Base-by-base conservation (phyloP, 2,329 filamentous ascomycete genomes). In the Colletotrichum tofieldiae region DNA sequence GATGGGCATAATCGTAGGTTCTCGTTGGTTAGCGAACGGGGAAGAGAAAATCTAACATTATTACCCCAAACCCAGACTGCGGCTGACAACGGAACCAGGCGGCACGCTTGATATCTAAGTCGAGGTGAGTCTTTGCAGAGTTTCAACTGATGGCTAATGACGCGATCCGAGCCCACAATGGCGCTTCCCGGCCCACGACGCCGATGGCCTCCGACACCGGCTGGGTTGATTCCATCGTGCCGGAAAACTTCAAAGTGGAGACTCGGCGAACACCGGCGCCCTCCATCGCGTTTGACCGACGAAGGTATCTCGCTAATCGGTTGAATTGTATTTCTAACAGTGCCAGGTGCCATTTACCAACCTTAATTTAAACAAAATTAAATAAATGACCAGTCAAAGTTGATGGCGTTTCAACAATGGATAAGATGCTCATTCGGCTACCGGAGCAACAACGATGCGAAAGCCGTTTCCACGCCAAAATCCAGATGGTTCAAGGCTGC, bases 391-490 rank as follows among this genome's bases (percentile, higher is more conserved):
- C 1, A 37, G 35, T 37, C 7, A 37, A 37, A 7, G 35, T 11
- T 37, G 8, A 9, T 16, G 4, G 14, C 41, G 14, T 43, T 16
- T 18, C 14, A 43, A 16, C 5, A 43, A 18, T 43, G 41, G 14
- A 18, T 43, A 43, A 16, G 14, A 43, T 43, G 23, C 23, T 14
- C 26, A 32, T 32, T 3, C 0, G 8, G 2, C 11, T 58, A 7
- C 29, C 0, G 37, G 18, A 0, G 62, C 63, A 1, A 71, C 55
- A 2, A 71, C 63, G 12, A 61, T 26, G 3, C 67, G 26, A 4
- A 71, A 71, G 4, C 67, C 67, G 0, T 71, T 71, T 1, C 67
- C 63, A 3, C 63, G 41, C 67, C 63, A 71, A 23, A 61, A 67
- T 11, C 67, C 63, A 1, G 39, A 51, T 29, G 67, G 55, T 18